These are phyloP conservation scores for Russula earlei DNA, from an alignment of 768 basidiomycete genomes.

Conservation along the genomic window DNA sequence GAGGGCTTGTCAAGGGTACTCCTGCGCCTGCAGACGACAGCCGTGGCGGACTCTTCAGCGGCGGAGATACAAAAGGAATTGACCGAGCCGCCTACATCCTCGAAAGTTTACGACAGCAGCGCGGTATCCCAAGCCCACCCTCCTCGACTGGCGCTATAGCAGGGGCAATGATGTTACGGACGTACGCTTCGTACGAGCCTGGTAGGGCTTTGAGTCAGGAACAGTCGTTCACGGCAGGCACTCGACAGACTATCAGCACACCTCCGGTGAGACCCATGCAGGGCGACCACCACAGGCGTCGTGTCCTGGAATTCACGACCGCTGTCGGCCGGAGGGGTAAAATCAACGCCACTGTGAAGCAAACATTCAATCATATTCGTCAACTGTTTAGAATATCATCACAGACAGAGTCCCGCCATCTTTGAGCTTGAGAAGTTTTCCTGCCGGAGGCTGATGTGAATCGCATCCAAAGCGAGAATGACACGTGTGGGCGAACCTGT, in stretches of 20 bases:
- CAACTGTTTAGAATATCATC: not conserved
- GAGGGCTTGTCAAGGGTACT: slow-evolving; percentile 22
- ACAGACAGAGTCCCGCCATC: slow-evolving; percentile 61
- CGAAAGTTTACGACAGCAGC: slow-evolving; percentile 88
- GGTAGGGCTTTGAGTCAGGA: slow-evolving; percentile 2
- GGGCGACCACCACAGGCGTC: slow-evolving; percentile 45
- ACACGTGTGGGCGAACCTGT: too few relatives aligned
- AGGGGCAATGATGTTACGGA: slow-evolving; percentile 69
- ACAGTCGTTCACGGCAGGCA: not conserved
- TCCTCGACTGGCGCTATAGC: slow-evolving; percentile 60
- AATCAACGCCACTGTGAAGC: slow-evolving; percentile 47
- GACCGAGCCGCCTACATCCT: slow-evolving; percentile 57
- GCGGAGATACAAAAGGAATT: slow-evolving; percentile 28
- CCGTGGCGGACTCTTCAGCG: too few relatives aligned
- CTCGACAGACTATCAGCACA: slow-evolving; percentile 17
- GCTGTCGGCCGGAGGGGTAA: slow-evolving; percentile 35
- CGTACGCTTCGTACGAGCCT: slow-evolving; percentile 88
- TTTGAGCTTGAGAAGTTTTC: slow-evolving; percentile 36
- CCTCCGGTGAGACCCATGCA: slow-evolving; percentile 43
- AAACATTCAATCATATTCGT: too few relatives aligned
- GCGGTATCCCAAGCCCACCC: slow-evolving; percentile 83
- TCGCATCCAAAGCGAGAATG: too few relatives aligned
- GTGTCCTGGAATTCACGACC: slow-evolving; percentile 27
- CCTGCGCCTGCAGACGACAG: not conserved
- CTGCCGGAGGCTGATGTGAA: slow-evolving; percentile 22